Evolutionary conservation across 129 eudicot genomes (phyloP), one percentile per base, ranked within the genome.

Genomic region (Centella asiatica): DNA sequence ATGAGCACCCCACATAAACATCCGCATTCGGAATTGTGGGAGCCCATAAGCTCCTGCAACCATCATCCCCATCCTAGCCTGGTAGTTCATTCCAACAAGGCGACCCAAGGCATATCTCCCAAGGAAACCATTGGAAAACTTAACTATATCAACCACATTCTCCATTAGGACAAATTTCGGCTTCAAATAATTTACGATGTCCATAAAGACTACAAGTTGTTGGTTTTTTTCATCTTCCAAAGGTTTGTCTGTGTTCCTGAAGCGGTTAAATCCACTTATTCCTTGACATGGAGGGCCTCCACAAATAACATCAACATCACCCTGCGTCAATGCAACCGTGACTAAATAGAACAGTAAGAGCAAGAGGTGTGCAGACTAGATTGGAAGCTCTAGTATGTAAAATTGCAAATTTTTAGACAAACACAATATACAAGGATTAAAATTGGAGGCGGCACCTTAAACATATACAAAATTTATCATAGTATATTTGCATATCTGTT

Each of bases 201-300:
- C 78, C 98, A 87, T 92, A 49, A 48, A 92, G 14, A 92, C 95
- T 23, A 67, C 26, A 15, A 92, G 81, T 3, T 92, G 98, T 39
- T 82, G 73, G 44, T 92, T 92, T 46, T 84, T 92, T 9, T 72
- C 75, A 68, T 92, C 98, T 2, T 72, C 70, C 15, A 92, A 60
- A 2, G 98, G 98, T 0, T 72, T 70, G 0, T 79, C 76, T 27
- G 32, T 55, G 25, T 87, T 80, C 37, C 98, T 57, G 40, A 87
- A 87, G 1, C 96, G 82, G 46, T 87, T 92, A 23, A 87, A 92
- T 11, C 98, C 98, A 51, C 98, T 92, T 20, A 92, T 82, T 7
- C 98, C 98, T 57, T 92, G 98, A 58, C 98, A 92, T 3, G 98
- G 98, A 6, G 98, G 98, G 0, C 98, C 98, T 3, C 98, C 98